Evolutionary conservation across 129 eudicot genomes (phyloP), one percentile per base, ranked within the genome.

Genomic region (Flaveria bidentis): DNA sequence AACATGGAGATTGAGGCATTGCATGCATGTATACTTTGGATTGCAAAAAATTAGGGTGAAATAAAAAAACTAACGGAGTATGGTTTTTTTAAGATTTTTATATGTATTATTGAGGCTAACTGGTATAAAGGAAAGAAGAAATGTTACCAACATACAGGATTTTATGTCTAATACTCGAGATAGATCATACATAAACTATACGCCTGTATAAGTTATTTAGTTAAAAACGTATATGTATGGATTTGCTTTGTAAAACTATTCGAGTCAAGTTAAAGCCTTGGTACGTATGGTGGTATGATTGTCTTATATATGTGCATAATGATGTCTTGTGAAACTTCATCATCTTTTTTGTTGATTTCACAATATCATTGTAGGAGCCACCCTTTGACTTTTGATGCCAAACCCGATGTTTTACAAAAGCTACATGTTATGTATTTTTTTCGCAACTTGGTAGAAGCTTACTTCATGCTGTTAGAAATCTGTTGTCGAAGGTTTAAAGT

Each of bases 271-370:
- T 30, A 30, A 30, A 30, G 41, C 41, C 26, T 23, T n/a, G n/a
- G n/a, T n/a, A n/a, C n/a, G 74, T 67, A 36, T 36, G 74, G 42
- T 67, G 47, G 18, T 78, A 42, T 69, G 51, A 26, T 57, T 26
- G 51, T 46, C 30, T 69, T 45, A 44, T 45, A 42, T 77, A 41
- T n/a, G 56, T 44, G 57, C 75, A 69, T 78, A 17, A 57, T 56
- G 45, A 44, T 78, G 51, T 78, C 3, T 14, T 44, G 13, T 57
- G 41, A n/a, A 26, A 26, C 25, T n/a, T 68, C 9, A 14, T 68
- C 11, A 44, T 44, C 36, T 23, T 69, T 77, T 55, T 56, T 16
- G 17, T 77, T 68, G 68, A 68, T 55, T 41, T 52, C 44, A 23
- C 9, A 57, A 20, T 20, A 66, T 62, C 25, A 7, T 46, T 13